Percentiles rank a stretch among this genome's conserved stretches.
phyloP scores from a whole-genome alignment of 306 rosid species.

The Acacia crassicarpa region DNA sequence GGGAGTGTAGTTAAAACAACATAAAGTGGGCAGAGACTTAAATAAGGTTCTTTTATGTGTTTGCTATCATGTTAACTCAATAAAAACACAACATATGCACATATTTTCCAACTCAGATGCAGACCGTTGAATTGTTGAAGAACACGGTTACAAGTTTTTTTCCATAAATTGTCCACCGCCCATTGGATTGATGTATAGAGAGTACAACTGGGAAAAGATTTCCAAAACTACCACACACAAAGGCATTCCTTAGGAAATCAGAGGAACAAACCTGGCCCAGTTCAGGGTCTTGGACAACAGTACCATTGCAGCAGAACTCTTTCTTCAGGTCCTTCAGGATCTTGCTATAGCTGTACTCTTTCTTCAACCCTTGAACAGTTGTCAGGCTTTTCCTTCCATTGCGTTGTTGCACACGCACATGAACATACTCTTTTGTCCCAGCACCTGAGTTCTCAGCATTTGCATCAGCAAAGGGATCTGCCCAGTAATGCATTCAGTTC shows the following conservation, averaged over 20 bases:
- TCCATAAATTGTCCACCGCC: background rate
- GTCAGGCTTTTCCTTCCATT: slow-evolving; percentile 18
- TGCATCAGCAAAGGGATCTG: slow-evolving; percentile 23
- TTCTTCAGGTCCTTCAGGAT: slow-evolving; percentile 16
- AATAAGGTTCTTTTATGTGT: background rate
- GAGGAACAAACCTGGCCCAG: slow-evolving; percentile 12
- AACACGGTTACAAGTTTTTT: background rate
- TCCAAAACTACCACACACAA: background rate
- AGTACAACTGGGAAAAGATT: background rate
- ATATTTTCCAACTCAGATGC: background rate
- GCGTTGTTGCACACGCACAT: slow-evolving; percentile 18
- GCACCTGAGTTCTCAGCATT: slow-evolving; percentile 13
- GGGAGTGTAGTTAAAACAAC: background rate
- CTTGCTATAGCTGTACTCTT: slow-evolving; percentile 15
- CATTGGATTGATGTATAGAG: background rate
- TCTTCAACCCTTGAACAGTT: slow-evolving; percentile 19
- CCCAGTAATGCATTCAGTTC: background rate
- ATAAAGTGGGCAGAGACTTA: background rate
- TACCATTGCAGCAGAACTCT: slow-evolving; percentile 19
- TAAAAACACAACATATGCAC: background rate
- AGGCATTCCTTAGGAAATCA: background rate
- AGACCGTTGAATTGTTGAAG: background rate
- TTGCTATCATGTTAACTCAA: background rate
- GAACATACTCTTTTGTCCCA: slow-evolving; percentile 11
- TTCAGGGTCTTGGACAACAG: slow-evolving; percentile 14